Conservation (phyloP, 2,329 filamentous ascomycete species). For the Neofusicoccum ribis region DNA sequence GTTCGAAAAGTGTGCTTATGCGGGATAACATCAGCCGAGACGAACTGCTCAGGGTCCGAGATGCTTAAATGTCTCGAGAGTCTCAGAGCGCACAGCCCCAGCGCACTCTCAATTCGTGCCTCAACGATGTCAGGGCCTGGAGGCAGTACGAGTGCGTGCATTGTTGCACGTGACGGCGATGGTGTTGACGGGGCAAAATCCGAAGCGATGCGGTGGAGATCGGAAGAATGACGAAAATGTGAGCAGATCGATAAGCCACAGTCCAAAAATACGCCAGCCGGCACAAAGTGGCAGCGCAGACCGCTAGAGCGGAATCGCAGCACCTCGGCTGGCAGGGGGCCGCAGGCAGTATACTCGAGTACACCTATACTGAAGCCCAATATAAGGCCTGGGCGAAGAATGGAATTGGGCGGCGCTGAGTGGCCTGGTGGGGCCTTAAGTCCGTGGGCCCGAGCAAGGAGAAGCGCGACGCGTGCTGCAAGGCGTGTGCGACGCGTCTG, state of each 20-base stretch:
- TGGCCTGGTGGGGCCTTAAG: constrained; percentile 3
- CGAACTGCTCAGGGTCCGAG: background rate
- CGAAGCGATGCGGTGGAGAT: background rate
- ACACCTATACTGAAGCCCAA: background rate
- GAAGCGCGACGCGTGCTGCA: constrained; percentile 20
- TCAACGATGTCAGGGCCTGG: no score
- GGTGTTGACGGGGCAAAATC: background rate
- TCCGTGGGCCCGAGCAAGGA: constrained; percentile 17
- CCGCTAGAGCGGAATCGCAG: background rate
- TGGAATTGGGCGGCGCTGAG: constrained; percentile 3
- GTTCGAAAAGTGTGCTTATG: background rate
- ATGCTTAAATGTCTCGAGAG: background rate
- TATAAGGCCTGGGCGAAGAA: constrained; percentile 3
- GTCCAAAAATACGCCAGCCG: background rate
- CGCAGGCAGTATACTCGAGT: background rate
- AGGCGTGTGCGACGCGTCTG: constrained; percentile 17
- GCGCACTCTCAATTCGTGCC: no score
- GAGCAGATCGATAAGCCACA: background rate
- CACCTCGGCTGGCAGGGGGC: background rate
- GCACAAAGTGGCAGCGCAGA: background rate
- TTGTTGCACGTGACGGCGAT: background rate
- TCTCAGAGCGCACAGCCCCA: background rate
- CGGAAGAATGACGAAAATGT: background rate
- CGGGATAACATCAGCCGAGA: background rate
- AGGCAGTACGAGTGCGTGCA: background rate